Evolutionary conservation across 2,329 filamentous ascomycete species (phyloP), one percentile per base, ranked within the genome.

Genomic region (Colletotrichum graminicola): DNA sequence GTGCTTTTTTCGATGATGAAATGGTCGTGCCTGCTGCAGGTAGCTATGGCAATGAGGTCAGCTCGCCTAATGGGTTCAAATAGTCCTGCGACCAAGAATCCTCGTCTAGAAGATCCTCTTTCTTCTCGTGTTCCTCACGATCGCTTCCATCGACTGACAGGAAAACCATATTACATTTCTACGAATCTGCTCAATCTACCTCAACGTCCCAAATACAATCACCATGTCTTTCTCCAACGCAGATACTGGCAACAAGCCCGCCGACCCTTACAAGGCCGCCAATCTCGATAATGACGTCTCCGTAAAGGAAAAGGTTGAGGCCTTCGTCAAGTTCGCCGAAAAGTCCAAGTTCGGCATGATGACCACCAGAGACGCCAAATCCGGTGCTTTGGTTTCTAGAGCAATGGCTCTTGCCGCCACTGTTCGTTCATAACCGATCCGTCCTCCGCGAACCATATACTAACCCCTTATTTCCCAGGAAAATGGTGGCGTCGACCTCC

Each of bases 341-440:
- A 85, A 87, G 73, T 88, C 87, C 84, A 97, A 97, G 83, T 97
- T 94, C 79, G 93, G 92, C 81, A 93, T 97, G 92, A 91, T 97
- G 90, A 96, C 94, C 11, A 97, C 94, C 29, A 87, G 91, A 61
- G 90, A 91, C 60, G 84, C 87, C 2, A 84, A 87, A 45, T 88
- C 86, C 0, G 91, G 91, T 16, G 86, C 90, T 61, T 84, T 97
- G 18, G 90, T 92, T 5, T 95, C 92, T n/a, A 87, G 94, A 74
- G 94, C 92, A 80, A 97, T 97, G 94, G 93, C 93, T 6, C 81
- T 97, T 18, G 93, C 93, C 21, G 93, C 89, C 18, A 92, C 92
- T 82, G 93, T 94, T 23, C 14, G 18, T 34, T 12, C 18, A 2
- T 29, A 12, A 23, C 1, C 11, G 12, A n/a, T 8, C 23, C 32